These are phyloP conservation scores for Coemansia sp. DNA, from an alignment of 192 early-diverging fungal species.

Conservation along the genomic window DNA sequence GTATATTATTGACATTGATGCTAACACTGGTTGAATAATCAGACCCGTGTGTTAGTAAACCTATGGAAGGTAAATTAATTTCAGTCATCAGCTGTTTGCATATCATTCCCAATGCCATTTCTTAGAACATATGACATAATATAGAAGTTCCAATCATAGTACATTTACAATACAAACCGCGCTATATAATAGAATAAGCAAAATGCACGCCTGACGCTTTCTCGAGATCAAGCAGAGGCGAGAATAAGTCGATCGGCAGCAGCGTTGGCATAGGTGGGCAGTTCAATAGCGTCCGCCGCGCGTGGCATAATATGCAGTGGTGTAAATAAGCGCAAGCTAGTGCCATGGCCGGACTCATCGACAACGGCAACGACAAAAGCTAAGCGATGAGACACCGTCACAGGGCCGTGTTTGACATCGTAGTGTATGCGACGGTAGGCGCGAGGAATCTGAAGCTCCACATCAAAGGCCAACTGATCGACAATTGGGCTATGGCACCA, in stretches of 20 bases:
- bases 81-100: too few species aligned
- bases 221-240: conserved; percentile 3
- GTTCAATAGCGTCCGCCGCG: conserved; percentile 23
- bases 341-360: conserved; percentile 41
- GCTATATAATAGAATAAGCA: too few species aligned
- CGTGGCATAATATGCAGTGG: conserved; percentile 51
- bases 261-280: conserved; percentile 43
- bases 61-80: too few species aligned
- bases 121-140: too few species aligned
- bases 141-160: too few species aligned
- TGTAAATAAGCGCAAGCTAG: conserved; percentile 48
- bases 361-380: conserved; percentile 51
- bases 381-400: conserved; percentile 48
- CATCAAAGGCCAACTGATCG: conserved; percentile 48
- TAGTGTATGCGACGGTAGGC: conserved; percentile 52
- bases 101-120: too few species aligned
- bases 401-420: conserved; percentile 46
- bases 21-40: too few species aligned
- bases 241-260: conserved; percentile 36
- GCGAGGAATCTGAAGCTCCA: conserved; percentile 47
- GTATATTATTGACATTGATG: too few species aligned
- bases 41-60: too few species aligned
- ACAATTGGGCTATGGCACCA: conserved; percentile 36
- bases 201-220: too few species aligned
- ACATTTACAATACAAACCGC: too few species aligned